Percentiles rank a stretch among this genome's conserved stretches.
Evolutionary conservation across 2,329 filamentous ascomycete genomes (phyloP).

Genomic region (Sordariomycetes sp.): DNA sequence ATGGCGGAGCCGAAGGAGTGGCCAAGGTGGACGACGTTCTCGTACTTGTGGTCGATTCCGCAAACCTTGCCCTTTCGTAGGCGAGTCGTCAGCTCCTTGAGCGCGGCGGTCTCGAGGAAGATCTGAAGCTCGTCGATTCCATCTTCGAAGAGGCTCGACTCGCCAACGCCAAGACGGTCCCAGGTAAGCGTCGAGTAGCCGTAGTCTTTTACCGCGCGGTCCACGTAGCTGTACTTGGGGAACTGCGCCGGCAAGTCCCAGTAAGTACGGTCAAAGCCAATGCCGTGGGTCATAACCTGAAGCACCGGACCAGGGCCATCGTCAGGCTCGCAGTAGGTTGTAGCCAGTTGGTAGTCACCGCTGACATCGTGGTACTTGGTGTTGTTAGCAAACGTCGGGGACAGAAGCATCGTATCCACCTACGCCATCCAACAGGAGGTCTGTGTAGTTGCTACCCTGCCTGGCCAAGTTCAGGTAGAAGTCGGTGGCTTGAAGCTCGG

Average conservation of each 20-base stretch:
- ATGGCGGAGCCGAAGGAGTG: slow-evolving; percentile 56
- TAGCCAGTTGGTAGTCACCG: slow-evolving; percentile 47
- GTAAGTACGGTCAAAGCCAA: slow-evolving; percentile 39
- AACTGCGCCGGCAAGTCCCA: slow-evolving; percentile 51
- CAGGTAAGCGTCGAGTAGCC: slow-evolving; percentile 52
- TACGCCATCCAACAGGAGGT: slow-evolving; percentile 32
- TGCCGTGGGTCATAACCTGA: slow-evolving; percentile 31
- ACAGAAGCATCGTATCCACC: slow-evolving; percentile 6
- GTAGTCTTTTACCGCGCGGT: slow-evolving; percentile 40
- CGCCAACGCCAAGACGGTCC: slow-evolving; percentile 53
- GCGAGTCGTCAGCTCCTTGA: slow-evolving; percentile 40
- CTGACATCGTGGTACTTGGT: slow-evolving; percentile 7
- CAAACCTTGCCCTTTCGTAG: slow-evolving; percentile 34
- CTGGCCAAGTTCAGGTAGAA: slow-evolving; percentile 41
- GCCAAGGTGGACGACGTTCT: slow-evolving; percentile 48
- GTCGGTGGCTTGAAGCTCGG: slow-evolving; percentile 47
- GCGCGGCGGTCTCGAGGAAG: slow-evolving; percentile 46
- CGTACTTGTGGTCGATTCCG: slow-evolving; percentile 23
- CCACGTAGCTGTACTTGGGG: slow-evolving; percentile 55
- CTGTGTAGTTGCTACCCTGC: slow-evolving; percentile 40
- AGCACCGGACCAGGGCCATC: slow-evolving; percentile 24
- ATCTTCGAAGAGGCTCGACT: slow-evolving; percentile 49
- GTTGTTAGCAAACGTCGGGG: not conserved
- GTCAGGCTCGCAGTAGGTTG: slow-evolving; percentile 52
- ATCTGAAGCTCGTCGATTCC: slow-evolving; percentile 51